Percentiles rank a stretch among this genome's conserved stretches.
Evolutionary conservation across 805 yeast genomes (phyloP).

Genomic region (Starmera pachycereana): DNA sequence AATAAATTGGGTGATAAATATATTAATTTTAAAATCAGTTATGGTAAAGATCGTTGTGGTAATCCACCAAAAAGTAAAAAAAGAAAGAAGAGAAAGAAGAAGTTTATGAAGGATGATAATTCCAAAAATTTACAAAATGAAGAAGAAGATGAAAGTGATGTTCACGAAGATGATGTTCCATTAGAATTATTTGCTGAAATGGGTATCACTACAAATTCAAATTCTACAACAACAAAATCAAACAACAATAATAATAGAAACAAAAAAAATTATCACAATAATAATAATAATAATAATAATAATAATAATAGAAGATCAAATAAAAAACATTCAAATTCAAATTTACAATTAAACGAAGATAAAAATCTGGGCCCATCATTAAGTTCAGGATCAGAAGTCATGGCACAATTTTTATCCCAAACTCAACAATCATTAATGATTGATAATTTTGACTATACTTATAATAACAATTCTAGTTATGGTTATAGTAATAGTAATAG

Average conservation of each 20-base stretch:
- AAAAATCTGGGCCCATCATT: neutral
- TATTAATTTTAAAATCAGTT: slow-evolving; percentile 44
- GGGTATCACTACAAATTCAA: slow-evolving; percentile 12
- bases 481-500: too few species aligned
- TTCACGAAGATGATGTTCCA: slow-evolving; percentile 9
- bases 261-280: too few species aligned
- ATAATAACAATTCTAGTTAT: too few species aligned
- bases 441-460: too few species aligned
- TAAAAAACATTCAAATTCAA: neutral
- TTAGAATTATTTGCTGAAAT: slow-evolving; percentile 14
- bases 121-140: slow-evolving; percentile 6
- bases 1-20: slow-evolving; percentile 36
- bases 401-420: slow-evolving; percentile 73
- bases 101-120: slow-evolving; percentile 5
- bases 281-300: neutral
- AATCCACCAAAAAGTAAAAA: slow-evolving; percentile 49
- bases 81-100: slow-evolving; percentile 30
- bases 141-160: neutral
- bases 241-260: too few species aligned
- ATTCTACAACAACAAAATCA: neutral
- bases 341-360: neutral
- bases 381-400: slow-evolving; percentile 56
- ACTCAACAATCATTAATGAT: slow-evolving; percentile 47
- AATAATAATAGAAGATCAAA: neutral
- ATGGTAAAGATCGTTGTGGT: slow-evolving; percentile 76